Evolutionary conservation across 2,329 filamentous ascomycete genomes (phyloP).

Genomic region (Alternaria panax): DNA sequence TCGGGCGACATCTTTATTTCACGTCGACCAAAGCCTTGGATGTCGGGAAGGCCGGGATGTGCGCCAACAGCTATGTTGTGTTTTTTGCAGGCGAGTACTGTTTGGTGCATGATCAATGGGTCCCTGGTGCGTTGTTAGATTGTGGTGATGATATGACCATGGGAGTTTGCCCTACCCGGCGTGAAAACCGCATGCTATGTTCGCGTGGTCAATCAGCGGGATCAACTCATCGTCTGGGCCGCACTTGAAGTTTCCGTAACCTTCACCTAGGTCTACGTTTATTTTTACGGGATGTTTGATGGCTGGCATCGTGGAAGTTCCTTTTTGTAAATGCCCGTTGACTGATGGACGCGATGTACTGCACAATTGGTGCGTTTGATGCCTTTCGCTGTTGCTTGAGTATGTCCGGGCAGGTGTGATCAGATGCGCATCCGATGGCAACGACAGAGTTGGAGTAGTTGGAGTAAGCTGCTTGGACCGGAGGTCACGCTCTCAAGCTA

Average conservation of each 20-base stretch:
- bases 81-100: conserved; percentile 64
- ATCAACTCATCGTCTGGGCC: conserved; percentile 69
- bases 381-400: neutral
- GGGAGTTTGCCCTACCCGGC: conserved; percentile 43
- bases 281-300: conserved; percentile 40
- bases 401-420: neutral
- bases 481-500: neutral
- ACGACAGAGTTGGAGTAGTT: neutral
- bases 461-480: neutral
- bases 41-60: conserved; percentile 70
- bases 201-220: conserved; percentile 67
- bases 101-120: conserved; percentile 69
- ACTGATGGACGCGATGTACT: neutral
- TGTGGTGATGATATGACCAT: neutral
- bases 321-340: neutral
- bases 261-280: conserved; percentile 63
- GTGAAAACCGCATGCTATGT: conserved; percentile 68
- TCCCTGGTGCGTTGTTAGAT: conserved; percentile 51
- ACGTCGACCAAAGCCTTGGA: conserved; percentile 69
- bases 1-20: conserved; percentile 66
- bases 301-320: neutral
- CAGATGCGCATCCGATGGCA: neutral
- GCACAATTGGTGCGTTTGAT: neutral
- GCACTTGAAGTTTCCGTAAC: conserved; percentile 59
- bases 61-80: conserved; percentile 66